These are phyloP conservation scores for Claviceps sorghi DNA, from an alignment of 2,329 filamentous ascomycete species.

Conservation along the genomic window DNA sequence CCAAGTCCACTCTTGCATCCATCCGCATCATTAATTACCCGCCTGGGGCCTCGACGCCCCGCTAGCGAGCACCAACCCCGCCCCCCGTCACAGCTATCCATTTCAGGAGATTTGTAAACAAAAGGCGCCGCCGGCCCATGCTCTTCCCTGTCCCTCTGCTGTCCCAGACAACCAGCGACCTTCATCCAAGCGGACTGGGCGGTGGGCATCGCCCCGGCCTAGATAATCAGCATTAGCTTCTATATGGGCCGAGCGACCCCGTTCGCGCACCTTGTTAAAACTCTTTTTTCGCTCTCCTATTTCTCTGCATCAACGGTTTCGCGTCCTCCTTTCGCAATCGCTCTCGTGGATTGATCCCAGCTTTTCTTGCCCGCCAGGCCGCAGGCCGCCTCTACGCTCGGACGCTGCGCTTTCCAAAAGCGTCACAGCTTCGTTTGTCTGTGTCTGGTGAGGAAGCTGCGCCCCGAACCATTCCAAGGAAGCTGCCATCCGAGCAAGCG, in stretches of 20 bases:
- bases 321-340: not conserved
- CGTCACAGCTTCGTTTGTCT: not conserved
- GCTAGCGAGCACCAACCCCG: conserved; percentile 1
- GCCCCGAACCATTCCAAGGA: not conserved
- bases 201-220: conserved; percentile 1
- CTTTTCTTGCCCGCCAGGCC: not conserved
- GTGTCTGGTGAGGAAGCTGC: not conserved
- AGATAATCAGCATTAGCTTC: not conserved
- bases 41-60: conserved; percentile 1
- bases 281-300: not conserved
- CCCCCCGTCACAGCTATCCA: conserved; percentile 18
- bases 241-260: conserved; percentile 2
- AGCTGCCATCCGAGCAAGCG: not conserved
- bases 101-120: conserved; percentile 28
- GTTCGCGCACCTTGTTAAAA: not conserved
- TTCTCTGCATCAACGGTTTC: not conserved
- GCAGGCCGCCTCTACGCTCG: not conserved
- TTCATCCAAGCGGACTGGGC: conserved; percentile 5
- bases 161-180: conserved; percentile 20
- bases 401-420: not conserved
- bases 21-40: not conserved
- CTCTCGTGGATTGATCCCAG: not conserved
- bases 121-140: conserved; percentile 19
- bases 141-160: conserved; percentile 15
- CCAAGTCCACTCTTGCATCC: not conserved